Conservation (phyloP, 2,329 filamentous ascomycete species). For the Dactylellina sp. region DNA sequence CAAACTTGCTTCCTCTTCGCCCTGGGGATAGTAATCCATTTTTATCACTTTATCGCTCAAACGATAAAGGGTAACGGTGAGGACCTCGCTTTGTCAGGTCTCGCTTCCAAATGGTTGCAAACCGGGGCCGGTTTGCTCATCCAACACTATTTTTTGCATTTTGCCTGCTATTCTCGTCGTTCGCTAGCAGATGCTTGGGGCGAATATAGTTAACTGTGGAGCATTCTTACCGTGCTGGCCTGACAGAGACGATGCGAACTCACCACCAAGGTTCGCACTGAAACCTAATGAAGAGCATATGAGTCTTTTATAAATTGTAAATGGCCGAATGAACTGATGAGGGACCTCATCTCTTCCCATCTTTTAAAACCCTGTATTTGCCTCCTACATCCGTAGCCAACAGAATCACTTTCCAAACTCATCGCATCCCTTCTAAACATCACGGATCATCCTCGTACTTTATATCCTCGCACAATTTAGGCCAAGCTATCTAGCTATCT, state of each 20-base stretch:
- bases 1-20: slow-evolving; percentile 1
- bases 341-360: slow-evolving; percentile 1
- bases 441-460: background rate
- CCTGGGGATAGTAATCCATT: background rate
- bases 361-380: slow-evolving; percentile 14
- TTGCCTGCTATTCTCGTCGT: slow-evolving; percentile 9
- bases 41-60: slow-evolving; percentile 4
- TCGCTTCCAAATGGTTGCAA: slow-evolving; percentile 8
- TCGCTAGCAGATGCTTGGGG: slow-evolving; percentile 39
- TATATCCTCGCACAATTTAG: background rate
- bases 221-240: slow-evolving; percentile 2
- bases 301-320: slow-evolving; percentile 8
- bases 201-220: slow-evolving; percentile 5
- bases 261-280: background rate
- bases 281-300: background rate
- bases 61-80: slow-evolving; percentile 10
- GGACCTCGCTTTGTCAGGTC: slow-evolving; percentile 1
- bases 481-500: background rate
- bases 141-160: background rate
- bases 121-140: too few relatives aligned
- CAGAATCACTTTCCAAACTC: background rate
- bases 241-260: slow-evolving; percentile 19
- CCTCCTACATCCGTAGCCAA: slow-evolving; percentile 23
- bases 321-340: background rate
- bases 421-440: background rate